Base-by-base conservation (phyloP, 306 rosid genomes). In the Lathyrus sativus region DNA sequence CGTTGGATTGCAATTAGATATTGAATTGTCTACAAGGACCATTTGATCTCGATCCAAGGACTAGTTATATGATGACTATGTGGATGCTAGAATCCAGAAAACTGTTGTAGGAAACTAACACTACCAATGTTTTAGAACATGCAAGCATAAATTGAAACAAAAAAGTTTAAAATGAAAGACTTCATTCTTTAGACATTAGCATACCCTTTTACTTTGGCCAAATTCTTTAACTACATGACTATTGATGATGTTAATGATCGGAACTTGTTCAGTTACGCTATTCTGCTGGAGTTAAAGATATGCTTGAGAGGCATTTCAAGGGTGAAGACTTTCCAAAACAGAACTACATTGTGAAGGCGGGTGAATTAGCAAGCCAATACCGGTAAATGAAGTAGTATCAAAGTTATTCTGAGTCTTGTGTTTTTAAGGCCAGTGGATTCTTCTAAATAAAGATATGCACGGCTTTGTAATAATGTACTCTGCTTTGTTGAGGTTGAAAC, bases 271-370 rank as follows among this genome's bases (percentile, higher is more conserved):
- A 88, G 97, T 56, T 90, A 26, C 97, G 95, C 48, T 93, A 93
- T 71, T 90, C 96, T 67, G 97, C 96, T 59, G 99, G 99, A 15
- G 81, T 78, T 17, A 93, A 93, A 85, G 99, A 93, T 11, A 90
- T 93, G 99, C 95, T 93, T 10, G 88, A 88, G 5, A 82, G 86
- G 86, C 84, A 93, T 83, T 93, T 93, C 77, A 90, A 70, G 86
- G 99, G 97, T 15, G 90, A 90, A 80, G 96, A 85, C 4, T 93
- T 93, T 29, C 99, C 99, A 0, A 75, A 86, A 14, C 95, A 86
- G 50, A 81, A 93, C 91, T 93, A 93, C 90, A 93, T 90, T 70
- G 99, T 93, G 42, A 93, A 90, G 85, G 92, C 82, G 61, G 97
- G 99, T 53, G 56, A 88, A 72, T 81, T 93, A 3, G 99, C 99